Base-by-base conservation (phyloP, 2,329 filamentous ascomycete species). In the Verticillium klebahnii region DNA sequence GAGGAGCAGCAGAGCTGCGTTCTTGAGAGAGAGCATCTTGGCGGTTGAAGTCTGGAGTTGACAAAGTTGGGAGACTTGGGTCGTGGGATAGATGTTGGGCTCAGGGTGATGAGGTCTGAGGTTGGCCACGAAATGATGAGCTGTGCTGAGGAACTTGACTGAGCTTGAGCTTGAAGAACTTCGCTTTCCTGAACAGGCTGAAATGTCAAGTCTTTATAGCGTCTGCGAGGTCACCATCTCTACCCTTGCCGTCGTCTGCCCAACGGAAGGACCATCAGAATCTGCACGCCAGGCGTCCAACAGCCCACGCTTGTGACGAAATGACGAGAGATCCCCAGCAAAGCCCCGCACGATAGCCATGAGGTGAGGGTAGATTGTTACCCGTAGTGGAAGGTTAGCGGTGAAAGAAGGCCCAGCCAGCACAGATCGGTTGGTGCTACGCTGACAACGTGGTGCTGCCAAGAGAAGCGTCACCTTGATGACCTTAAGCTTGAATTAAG, bases 1-100 rank as follows among this genome's bases (percentile, higher is more conserved):
- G 60, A 72, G 56, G 61, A 74, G 66, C 32, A 72, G 62, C 19
- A 68, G 60, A n/a, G 45, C 45, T 50, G 45, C 45, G 45, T n/a
- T 50, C 45, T 50, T n/a, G 45, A 50, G 45, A 25, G 45, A 50
- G 19, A 50, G 45, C 45, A 50, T 50, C 45, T 50, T 50, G 45
- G 45, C 19, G 45, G 19, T 40, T 40, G 45, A 25, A 50, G 45
- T 50, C 45, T 50, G 45, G 45, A 11, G 8, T 12, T 23, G 45
- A 23, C 45, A 7, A n/a, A n/a, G 9, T 19, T 23, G n/a, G 45
- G 23, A 50, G 45, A 50, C 19, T 50, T 23, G 11, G 17, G n/a
- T 50, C 45, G 45, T 50, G 45, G 29, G 45, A 25, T 23, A n/a
- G 12, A 40, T 23, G 12, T 50, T 50, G n/a, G 45, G 45, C 45